Conservation (phyloP, 2,329 filamentous ascomycete genomes). For the Venturia oleaginea region DNA sequence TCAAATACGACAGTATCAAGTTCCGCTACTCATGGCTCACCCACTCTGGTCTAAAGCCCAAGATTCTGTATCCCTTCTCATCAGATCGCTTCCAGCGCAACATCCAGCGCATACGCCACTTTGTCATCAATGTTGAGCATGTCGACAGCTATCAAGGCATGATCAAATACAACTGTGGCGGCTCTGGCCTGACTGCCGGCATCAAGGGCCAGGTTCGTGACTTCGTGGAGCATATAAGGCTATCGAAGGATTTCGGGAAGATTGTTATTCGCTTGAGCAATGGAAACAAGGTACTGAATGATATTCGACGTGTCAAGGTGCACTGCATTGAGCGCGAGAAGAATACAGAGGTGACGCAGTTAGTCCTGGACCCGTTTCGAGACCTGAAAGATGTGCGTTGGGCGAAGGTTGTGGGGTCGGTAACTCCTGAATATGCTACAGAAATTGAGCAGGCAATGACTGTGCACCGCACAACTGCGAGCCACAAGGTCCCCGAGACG, state of each 20-base stretch:
- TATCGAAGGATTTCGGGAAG: slow-evolving; percentile 18
- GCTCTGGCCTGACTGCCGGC: slow-evolving; percentile 34
- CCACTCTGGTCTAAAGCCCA: slow-evolving; percentile 31
- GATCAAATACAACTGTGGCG: slow-evolving; percentile 43
- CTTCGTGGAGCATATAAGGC: slow-evolving; percentile 31
- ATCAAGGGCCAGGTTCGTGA: slow-evolving; percentile 32
- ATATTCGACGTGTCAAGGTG: slow-evolving; percentile 20
- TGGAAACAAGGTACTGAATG: slow-evolving; percentile 19
- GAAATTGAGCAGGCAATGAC: slow-evolving; percentile 10
- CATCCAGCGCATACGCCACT: slow-evolving; percentile 31
- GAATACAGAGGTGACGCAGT: slow-evolving; percentile 15
- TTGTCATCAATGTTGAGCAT: slow-evolving; percentile 37
- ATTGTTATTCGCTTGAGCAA: slow-evolving; percentile 22
- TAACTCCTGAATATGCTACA: slow-evolving; percentile 28
- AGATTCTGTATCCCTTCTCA: slow-evolving; percentile 31
- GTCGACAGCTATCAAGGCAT: slow-evolving; percentile 42
- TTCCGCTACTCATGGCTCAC: slow-evolving; percentile 37
- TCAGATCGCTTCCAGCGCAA: slow-evolving; percentile 34
- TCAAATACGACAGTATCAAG: slow-evolving; percentile 34
- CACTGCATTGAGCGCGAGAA: neutral
- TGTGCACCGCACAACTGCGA: neutral
- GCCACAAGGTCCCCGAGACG: neutral
- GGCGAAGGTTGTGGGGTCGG: slow-evolving; percentile 29
- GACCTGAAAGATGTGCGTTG: slow-evolving; percentile 28
- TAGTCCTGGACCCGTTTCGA: slow-evolving; percentile 33